Evolutionary conservation across 331 rosid species (phyloP).

Genomic region (Telfairia occidentalis): DNA sequence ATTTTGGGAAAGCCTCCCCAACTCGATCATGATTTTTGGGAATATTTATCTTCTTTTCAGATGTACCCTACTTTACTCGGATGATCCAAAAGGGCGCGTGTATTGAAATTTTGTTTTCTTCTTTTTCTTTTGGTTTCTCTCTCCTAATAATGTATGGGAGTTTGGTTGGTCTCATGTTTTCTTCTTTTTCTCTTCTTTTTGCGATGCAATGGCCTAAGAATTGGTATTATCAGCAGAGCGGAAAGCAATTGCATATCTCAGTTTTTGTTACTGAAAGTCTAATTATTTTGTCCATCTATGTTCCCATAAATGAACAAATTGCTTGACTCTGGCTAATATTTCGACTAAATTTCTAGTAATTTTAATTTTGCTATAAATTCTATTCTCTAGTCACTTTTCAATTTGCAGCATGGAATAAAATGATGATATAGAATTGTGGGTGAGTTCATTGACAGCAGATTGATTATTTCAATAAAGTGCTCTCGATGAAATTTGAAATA

Average conservation of each 20-base stretch:
- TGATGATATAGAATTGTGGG: neutral
- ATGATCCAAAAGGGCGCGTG: constrained; percentile 5
- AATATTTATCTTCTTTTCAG: constrained; percentile 2
- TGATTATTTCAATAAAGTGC: neutral
- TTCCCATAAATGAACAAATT: neutral
- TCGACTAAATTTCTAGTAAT: neutral
- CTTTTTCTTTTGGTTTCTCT: neutral
- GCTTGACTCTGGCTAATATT: neutral
- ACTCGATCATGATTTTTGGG: neutral
- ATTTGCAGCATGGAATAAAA: neutral
- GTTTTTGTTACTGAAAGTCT: neutral
- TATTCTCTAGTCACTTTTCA: neutral
- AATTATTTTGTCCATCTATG: neutral
- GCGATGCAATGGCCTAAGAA: neutral
- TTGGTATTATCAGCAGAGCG: neutral
- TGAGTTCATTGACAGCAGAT: neutral
- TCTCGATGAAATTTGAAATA: neutral
- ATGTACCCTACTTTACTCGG: neutral
- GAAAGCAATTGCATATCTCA: neutral
- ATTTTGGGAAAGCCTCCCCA: neutral
- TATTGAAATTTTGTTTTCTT: neutral
- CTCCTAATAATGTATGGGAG: neutral
- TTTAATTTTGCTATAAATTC: neutral
- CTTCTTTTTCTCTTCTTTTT: neutral
- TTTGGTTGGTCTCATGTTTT: neutral